phyloP scores from a whole-genome alignment of 106 monocot genomes.

The Dendrobium chrysotoxum region DNA sequence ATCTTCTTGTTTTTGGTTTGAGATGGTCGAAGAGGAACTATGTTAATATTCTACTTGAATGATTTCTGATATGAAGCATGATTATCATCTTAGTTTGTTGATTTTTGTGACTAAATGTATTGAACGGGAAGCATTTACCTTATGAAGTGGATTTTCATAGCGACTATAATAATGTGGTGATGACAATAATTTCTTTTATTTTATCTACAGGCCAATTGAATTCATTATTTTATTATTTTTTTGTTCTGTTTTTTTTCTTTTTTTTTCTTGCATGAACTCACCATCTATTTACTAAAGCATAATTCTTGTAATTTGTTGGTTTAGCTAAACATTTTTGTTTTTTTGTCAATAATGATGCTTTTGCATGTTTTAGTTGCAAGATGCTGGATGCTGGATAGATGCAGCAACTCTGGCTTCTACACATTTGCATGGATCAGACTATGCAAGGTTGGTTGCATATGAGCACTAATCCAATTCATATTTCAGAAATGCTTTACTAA shows the following conservation, averaged over 20 bases:
- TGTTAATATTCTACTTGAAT: background rate
- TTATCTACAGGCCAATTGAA: background rate
- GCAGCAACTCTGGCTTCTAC: constrained; percentile 97
- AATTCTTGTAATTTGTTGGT: background rate
- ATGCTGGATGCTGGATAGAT: constrained; percentile 99
- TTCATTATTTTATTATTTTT: too few species aligned
- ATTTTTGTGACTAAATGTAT: background rate
- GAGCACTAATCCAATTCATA: background rate
- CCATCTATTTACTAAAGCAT: background rate
- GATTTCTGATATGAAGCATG: constrained; percentile 1
- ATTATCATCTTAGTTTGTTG: background rate
- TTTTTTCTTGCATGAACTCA: background rate
- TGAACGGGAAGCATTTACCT: background rate
- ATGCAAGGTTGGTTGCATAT: constrained; percentile 56
- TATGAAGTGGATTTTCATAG: background rate
- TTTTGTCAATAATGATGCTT: background rate
- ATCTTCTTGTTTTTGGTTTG: background rate
- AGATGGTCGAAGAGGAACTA: background rate
- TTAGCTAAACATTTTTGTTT: background rate
- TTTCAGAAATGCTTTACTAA: background rate
- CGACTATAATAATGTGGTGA: background rate
- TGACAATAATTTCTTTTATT: background rate
- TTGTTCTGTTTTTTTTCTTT: too few species aligned
- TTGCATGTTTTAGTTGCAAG: constrained; percentile 69
- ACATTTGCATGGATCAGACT: constrained; percentile 97